Base-by-base conservation (phyloP, 768 basidiomycete genomes). In the Cubamyces lactineus region DNA sequence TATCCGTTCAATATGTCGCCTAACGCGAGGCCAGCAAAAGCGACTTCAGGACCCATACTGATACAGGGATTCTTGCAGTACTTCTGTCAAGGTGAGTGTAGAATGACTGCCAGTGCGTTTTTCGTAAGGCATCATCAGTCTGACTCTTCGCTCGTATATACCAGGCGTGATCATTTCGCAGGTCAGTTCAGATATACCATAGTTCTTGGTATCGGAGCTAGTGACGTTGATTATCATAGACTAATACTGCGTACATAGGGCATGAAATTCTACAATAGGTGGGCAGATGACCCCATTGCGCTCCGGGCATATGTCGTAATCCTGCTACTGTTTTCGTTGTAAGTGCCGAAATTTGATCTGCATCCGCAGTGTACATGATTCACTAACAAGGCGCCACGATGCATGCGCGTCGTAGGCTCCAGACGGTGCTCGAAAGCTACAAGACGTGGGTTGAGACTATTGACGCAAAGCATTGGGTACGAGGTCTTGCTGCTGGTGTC, bases 11-110 rank as follows among this genome's bases (percentile, higher is more conserved):
- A 12, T 28, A 15, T 26, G 48, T 19, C 39, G 43, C 34, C n/a
- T 15, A n/a, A 47, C 6, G 62, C 41, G 12, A 23, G 50, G 34
- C 66, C 66, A 0, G 48, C 60, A 47, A 45, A 30, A 16, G 38
- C 34, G 7, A 59, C 59, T 0, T 42, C 76, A 23, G 77, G 77
- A 17, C 76, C 78, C 2, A 78, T 84, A 26, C 72, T 85, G 21
- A 55, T 83, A 41, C 78, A 78, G 64, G 78, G 76, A 13, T 70
- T 84, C 23, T 50, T 83, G 16, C 82, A 84, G 56, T 79, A 80
- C 5, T 77, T 85, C 52, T 77, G 80, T 26, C 75, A 82, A 59
- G 72, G 72, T 53, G 28, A 15, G 60, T 50, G 13, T 7, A 15
- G 8, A 2, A 26, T 4, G 34, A 34, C 34, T 11, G n/a, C n/a